Base-by-base conservation (phyloP, 1,284 basidiomycete species). In the Rhodofomes roseus region DNA sequence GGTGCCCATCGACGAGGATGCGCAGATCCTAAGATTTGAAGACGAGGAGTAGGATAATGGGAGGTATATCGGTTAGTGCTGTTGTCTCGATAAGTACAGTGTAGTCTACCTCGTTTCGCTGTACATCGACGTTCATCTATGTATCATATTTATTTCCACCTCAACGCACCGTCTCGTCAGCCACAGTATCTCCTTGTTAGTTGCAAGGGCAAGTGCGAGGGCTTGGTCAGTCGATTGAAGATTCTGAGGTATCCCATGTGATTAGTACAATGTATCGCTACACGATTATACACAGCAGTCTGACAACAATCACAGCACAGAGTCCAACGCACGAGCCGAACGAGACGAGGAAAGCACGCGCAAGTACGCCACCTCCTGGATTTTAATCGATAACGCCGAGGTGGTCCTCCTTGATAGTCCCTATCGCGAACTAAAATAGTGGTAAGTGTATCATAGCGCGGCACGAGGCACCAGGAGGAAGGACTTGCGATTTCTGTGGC, bases 391-490 rank as follows among this genome's bases (percentile, higher is more conserved):
- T 92, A 58, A 95, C 92, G 54, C 95, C 94, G 44, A 96, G 77
- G 72, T 93, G 95, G 71, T 96, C 94, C 74, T 96, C 95, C 77
- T 96, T 96, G 73, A 96, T 95, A 2, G 92, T 95, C 14, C 93
- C 93, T 64, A 96, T 96, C 1, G 93, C 93, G 68, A 95, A 96
- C 92, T 95, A 29, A n/a, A 18, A 25, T 44, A 22, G 61, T 4
- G 51, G 31, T 52, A 18, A 52, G 29, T 52, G 11, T 20, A 37
- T 52, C 50, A 34, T 51, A 52, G 50, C 27, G 7, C 20, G 34
- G 18, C 50, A 52, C 50, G 50, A 37, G 18, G 50, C 20, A 36
- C 5, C n/a, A 46, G 22, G 11, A 18, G 16, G 43, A 5, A 3
- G 23, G 18, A 83, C 90, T 67, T 71, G 95, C 94, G 68, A 99